These are phyloP conservation scores for Aspergillus novofumigatus DNA, from an alignment of 2,329 filamentous ascomycete genomes.

Conservation along the genomic window DNA sequence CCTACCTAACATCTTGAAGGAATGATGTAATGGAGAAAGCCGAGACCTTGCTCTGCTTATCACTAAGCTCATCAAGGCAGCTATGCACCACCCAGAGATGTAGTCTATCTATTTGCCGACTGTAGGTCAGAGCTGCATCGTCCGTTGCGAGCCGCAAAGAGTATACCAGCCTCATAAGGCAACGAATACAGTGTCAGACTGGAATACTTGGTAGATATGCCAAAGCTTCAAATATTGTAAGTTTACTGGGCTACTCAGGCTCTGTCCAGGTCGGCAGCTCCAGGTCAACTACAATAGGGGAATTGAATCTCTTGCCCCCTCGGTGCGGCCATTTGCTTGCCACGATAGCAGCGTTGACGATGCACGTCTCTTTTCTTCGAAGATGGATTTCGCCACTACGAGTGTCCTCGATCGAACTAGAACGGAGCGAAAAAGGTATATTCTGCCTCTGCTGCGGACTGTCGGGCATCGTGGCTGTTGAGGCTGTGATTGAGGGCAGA, in stretches of 20 bases:
- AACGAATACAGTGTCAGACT: not conserved
- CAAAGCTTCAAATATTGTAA: not conserved
- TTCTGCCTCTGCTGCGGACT: constrained; percentile 1
- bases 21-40: constrained; percentile 2
- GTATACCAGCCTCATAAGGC: not conserved
- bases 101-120: constrained; percentile 8
- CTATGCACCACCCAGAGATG: constrained; percentile 4
- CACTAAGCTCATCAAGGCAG: constrained; percentile 7
- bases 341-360: constrained; percentile 76
- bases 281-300: constrained; percentile 79
- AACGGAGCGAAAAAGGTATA: not conserved
- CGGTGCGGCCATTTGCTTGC: constrained; percentile 61
- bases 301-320: constrained; percentile 63
- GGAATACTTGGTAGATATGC: not conserved
- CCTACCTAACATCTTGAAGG: not conserved
- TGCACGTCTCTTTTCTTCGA: constrained; percentile 63
- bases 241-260: not conserved
- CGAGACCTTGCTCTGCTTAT: not conserved
- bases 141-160: constrained; percentile 3
- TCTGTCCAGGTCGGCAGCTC: constrained; percentile 50
- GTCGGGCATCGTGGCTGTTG: not conserved
- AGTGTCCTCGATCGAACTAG: not conserved
- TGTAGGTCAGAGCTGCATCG: constrained; percentile 13
- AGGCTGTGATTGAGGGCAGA: constrained; percentile 1
- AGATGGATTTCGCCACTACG: constrained; percentile 3